A percentile compares a stretch with the other conserved stretches of the same genome.
Evolutionary conservation across 768 basidiomycete species (phyloP).

Genomic region (Fomitopsis serialis): DNA sequence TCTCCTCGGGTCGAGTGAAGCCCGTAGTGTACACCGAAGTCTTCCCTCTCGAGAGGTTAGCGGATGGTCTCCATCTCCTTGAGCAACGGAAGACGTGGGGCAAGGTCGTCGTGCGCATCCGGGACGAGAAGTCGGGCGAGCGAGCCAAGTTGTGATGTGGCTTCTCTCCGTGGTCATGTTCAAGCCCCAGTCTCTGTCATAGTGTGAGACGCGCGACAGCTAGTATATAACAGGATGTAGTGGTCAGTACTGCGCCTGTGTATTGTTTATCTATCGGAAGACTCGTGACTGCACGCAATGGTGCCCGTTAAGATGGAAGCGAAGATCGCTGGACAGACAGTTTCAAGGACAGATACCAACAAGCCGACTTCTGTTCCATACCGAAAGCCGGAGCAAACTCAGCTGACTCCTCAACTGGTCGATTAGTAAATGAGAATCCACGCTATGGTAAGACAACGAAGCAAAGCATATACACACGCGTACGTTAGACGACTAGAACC

Average conservation of each 20-base stretch:
- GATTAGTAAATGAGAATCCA: background rate
- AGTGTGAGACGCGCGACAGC: too few species aligned
- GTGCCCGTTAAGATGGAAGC: too few species aligned
- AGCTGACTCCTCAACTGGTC: background rate
- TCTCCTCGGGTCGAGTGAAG: constrained; percentile 56
- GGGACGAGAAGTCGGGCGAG: constrained; percentile 28
- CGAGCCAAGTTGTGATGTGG: constrained; percentile 39
- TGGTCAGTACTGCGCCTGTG: too few species aligned
- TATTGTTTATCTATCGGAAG: too few species aligned
- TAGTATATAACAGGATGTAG: too few species aligned
- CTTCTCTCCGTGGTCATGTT: too few species aligned
- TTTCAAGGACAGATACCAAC: too few species aligned
- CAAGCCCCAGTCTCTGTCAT: too few species aligned
- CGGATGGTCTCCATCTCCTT: constrained; percentile 67
- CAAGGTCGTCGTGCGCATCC: constrained; percentile 70
- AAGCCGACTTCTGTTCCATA: too few species aligned
- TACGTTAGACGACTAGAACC: background rate
- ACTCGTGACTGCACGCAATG: too few species aligned
- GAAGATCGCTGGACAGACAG: too few species aligned
- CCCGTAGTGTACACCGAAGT: constrained; percentile 68
- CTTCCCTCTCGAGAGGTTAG: constrained; percentile 62
- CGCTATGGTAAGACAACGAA: background rate
- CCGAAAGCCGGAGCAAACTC: too few species aligned
- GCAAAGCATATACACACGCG: background rate
- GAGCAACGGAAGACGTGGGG: constrained; percentile 91